Evolutionary conservation across 345 rosid genomes (phyloP).

Genomic region (Citrus medica): DNA sequence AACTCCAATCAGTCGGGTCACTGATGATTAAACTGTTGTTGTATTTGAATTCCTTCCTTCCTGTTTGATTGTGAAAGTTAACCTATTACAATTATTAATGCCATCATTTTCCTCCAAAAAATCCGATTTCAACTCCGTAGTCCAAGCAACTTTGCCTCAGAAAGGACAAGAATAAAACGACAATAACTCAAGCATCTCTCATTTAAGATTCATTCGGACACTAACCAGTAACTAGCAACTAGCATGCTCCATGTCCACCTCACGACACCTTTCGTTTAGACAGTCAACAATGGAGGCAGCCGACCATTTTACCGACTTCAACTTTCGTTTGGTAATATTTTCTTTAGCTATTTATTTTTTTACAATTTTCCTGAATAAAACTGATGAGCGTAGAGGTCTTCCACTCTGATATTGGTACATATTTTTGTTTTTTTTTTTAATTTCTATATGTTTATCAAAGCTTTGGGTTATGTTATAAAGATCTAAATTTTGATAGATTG

Average conservation of each 20-base stretch:
- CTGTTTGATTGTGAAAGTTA: neutral
- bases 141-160: neutral
- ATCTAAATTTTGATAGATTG: too few relatives aligned
- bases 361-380: too few relatives aligned
- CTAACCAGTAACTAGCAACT: neutral
- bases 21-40: too few relatives aligned
- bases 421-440: too few relatives aligned
- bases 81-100: neutral
- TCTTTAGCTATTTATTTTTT: neutral
- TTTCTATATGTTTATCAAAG: too few relatives aligned
- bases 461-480: too few relatives aligned
- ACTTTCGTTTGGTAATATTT: neutral
- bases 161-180: neutral
- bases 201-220: neutral
- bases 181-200: neutral
- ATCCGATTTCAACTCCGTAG: neutral
- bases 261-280: neutral
- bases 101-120: neutral
- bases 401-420: too few relatives aligned
- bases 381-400: too few relatives aligned
- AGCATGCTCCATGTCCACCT: neutral
- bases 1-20: too few relatives aligned
- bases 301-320: neutral
- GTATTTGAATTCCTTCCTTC: neutral
- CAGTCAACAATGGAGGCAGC: conserved; percentile 2